Conservation (phyloP, 805 yeast genomes). For the Scheffersomyces stipitis region DNA sequence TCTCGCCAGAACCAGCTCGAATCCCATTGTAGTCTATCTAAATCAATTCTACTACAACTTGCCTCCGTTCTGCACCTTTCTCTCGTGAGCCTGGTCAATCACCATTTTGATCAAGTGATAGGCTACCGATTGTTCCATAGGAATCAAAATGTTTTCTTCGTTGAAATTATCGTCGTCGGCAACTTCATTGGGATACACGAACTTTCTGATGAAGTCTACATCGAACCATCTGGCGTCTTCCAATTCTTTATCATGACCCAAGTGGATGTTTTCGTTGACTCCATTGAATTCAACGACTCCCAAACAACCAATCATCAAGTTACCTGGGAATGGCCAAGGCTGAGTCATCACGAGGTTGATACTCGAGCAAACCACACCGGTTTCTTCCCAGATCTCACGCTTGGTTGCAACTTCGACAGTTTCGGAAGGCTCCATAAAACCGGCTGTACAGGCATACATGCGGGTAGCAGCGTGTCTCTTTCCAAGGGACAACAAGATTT, state of each 20-base stretch:
- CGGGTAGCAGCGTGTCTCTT: constrained; percentile 52
- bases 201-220: constrained; percentile 46
- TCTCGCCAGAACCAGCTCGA: too few species aligned
- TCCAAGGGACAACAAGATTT: constrained; percentile 69
- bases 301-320: constrained; percentile 89
- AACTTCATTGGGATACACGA: constrained; percentile 24
- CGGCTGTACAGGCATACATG: constrained; percentile 87
- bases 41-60: constrained; percentile 1
- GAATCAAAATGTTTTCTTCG: constrained; percentile 41
- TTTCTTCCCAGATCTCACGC: constrained; percentile 94
- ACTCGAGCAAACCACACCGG: constrained; percentile 67
- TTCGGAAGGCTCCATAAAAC: constrained; percentile 95
- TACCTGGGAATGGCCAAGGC: constrained; percentile 98
- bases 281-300: constrained; percentile 75
- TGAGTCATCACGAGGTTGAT: constrained; percentile 72
- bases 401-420: constrained; percentile 83
- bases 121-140: constrained; percentile 46
- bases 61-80: not conserved
- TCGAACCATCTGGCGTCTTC: constrained; percentile 87
- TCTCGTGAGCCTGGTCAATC: constrained; percentile 25
- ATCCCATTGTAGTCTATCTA: too few species aligned
- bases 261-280: constrained; percentile 58
- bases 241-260: constrained; percentile 84
- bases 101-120: constrained; percentile 42
- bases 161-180: constrained; percentile 22